Percentiles rank a stretch among this genome's conserved stretches.
These are phyloP conservation scores for Cicer chorassanicum DNA, from an alignment of 306 rosid species.

Conservation along the genomic window DNA sequence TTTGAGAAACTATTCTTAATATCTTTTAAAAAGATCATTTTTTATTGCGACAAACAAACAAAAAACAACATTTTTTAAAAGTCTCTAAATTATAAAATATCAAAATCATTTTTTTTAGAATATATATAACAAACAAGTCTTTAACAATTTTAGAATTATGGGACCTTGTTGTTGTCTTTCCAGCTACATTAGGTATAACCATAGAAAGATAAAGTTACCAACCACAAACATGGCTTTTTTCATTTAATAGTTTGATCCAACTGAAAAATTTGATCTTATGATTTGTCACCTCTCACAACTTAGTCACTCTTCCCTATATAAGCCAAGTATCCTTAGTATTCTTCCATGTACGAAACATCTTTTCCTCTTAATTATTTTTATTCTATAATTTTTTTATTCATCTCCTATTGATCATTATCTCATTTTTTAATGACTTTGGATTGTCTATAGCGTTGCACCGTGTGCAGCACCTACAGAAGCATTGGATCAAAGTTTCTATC, in stretches of 20 bases:
- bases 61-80: too few relatives aligned
- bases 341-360: slow-evolving; percentile 2
- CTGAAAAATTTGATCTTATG: not conserved
- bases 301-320: not conserved
- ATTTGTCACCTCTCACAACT: not conserved
- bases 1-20: too few relatives aligned
- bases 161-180: not conserved
- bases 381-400: not conserved
- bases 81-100: too few relatives aligned
- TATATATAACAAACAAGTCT: too few relatives aligned
- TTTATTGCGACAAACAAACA: too few relatives aligned
- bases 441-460: too few relatives aligned
- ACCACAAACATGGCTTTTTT: not conserved
- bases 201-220: slow-evolving; percentile 10
- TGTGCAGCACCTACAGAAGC: too few relatives aligned
- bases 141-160: not conserved
- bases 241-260: slow-evolving; percentile 5
- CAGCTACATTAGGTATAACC: slow-evolving; percentile 23
- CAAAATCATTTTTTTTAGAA: too few relatives aligned
- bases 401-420: too few relatives aligned
- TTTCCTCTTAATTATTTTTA: not conserved
- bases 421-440: too few relatives aligned
- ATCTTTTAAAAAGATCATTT: too few relatives aligned
- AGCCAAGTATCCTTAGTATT: not conserved
- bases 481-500: too few relatives aligned